A percentile compares a stretch with the other conserved stretches of the same genome.
Evolutionary conservation across 768 basidiomycete species (phyloP).

Genomic region (Collybia sordida): DNA sequence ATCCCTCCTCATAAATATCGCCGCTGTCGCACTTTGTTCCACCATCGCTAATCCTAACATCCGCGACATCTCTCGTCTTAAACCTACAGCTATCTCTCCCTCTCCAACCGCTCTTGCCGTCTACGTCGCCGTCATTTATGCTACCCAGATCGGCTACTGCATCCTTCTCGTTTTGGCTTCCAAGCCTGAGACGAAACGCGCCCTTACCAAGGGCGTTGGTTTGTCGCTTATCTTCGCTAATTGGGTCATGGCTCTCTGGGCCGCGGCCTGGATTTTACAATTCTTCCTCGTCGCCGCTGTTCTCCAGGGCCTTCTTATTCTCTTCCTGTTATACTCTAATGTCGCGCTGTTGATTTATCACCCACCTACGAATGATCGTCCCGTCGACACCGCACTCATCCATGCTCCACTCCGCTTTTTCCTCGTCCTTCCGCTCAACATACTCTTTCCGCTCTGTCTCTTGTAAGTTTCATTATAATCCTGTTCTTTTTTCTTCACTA

Average conservation of each 20-base stretch:
- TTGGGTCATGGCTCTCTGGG: conserved; percentile 79
- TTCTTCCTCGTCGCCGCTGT: conserved; percentile 78
- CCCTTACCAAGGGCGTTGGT: conserved; percentile 80
- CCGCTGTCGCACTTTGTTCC: conserved; percentile 66
- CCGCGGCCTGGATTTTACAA: conserved; percentile 73
- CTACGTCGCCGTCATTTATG: conserved; percentile 61
- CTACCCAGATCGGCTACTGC: conserved; percentile 81
- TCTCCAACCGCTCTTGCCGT: conserved; percentile 51
- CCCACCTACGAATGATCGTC: conserved; percentile 52
- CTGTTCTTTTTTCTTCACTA: no score
- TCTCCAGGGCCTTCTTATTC: conserved; percentile 65
- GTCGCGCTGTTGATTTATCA: conserved; percentile 76
- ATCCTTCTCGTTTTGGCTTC: conserved; percentile 68
- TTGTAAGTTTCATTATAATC: conserved; percentile 52
- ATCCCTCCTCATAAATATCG: conserved; percentile 79
- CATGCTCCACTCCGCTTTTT: conserved; percentile 86
- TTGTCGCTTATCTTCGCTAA: conserved; percentile 75
- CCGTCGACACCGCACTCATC: conserved; percentile 79
- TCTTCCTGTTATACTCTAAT: conserved; percentile 79
- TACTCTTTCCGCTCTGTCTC: conserved; percentile 59
- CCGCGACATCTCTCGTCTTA: conserved; percentile 34
- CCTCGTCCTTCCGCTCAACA: conserved; percentile 47
- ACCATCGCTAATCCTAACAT: conserved; percentile 67
- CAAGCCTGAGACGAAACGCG: conserved; percentile 78
- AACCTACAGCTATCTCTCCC: conserved; percentile 76